Evolutionary conservation across 768 basidiomycete genomes (phyloP), one percentile per base, ranked within the genome.

Genomic region (Naematelia aurantialba): DNA sequence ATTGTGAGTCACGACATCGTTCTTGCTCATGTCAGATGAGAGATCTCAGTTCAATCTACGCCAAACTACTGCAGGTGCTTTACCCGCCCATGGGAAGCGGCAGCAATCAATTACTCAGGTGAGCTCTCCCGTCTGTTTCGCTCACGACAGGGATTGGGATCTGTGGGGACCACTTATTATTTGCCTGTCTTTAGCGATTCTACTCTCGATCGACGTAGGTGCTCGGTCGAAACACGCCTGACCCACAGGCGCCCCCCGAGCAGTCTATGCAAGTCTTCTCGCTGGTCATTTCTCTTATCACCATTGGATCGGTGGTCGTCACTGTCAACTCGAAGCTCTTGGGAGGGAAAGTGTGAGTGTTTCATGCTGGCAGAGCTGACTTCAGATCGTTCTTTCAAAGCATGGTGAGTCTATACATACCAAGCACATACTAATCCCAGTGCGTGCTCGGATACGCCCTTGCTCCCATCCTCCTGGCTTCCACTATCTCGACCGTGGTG

Each of bases 361-460:
- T 52, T 12, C 39, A 26, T 26, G 24, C 34, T n/a, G 50, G 22
- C 24, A 42, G 3, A 42, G 58, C 62, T 62, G 44, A 53, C 24
- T 22, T 14, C n/a, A 90, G 89, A 5, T 91, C 89, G 0, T 97
- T 98, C 81, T 94, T 98, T 80, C 94, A 98, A 75, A 91, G 89
- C 34, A 80, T 98, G 5, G 75, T 72, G 19, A 57, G 75, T 61
- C 17, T 27, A 17, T n/a, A 27, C 12, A 5, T 12, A 17, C 8
- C 3, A 17, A n/a, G 26, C n/a, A 29, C 58, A 59, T 39, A 62
- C 53, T 30, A 8, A 21, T 45, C 12, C 21, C 65, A 76, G 22
- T 97, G 93, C 71, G 93, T 88, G 27, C 81, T 97, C 2, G 94
- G 94, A 0, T 98, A 98, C 70, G 97, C 94, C 70, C 83, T 97